These are phyloP conservation scores for Echinosophora koreensis DNA, from an alignment of 306 rosid genomes.

Conservation along the genomic window DNA sequence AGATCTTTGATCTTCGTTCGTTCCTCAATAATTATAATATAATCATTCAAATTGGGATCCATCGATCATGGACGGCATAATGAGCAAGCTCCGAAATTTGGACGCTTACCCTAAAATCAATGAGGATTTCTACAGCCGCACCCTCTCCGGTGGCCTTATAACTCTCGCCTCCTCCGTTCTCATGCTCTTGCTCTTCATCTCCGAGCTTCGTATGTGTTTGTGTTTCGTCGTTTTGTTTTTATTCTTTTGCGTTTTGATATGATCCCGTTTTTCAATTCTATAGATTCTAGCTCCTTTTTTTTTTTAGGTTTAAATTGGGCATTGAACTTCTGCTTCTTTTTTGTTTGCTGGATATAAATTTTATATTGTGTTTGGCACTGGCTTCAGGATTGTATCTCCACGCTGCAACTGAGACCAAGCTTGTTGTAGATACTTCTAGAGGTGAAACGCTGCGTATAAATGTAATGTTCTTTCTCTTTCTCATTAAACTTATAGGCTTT, in stretches of 20 bases:
- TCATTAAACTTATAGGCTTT: neutral
- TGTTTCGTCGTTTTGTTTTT: neutral
- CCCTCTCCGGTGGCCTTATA: conserved; percentile 96
- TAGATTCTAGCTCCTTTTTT: neutral
- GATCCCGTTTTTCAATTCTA: neutral
- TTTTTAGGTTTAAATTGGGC: neutral
- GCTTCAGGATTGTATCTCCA: conserved; percentile 84
- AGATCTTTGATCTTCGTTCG: conserved; percentile 33
- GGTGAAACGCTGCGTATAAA: conserved; percentile 96
- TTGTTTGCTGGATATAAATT: conserved; percentile 5
- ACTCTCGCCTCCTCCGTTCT: conserved; percentile 86
- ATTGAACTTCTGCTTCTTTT: neutral
- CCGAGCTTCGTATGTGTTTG: conserved; percentile 81
- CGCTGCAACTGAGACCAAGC: conserved; percentile 85
- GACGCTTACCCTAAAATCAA: conserved; percentile 98
- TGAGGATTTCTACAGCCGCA: conserved; percentile 96
- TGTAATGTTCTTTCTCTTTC: conserved; percentile 58
- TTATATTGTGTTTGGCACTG: conserved; percentile 37
- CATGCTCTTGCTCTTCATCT: conserved; percentile 90
- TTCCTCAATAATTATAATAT: neutral
- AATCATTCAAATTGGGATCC: conserved; percentile 12
- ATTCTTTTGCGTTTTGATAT: neutral
- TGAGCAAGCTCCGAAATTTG: conserved; percentile 86
- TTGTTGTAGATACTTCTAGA: conserved; percentile 95
- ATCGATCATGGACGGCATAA: conserved; percentile 68